Evolutionary conservation across 805 yeast genomes (phyloP), one percentile per base, ranked within the genome.

Genomic region (Hanseniaspora thailandica): DNA sequence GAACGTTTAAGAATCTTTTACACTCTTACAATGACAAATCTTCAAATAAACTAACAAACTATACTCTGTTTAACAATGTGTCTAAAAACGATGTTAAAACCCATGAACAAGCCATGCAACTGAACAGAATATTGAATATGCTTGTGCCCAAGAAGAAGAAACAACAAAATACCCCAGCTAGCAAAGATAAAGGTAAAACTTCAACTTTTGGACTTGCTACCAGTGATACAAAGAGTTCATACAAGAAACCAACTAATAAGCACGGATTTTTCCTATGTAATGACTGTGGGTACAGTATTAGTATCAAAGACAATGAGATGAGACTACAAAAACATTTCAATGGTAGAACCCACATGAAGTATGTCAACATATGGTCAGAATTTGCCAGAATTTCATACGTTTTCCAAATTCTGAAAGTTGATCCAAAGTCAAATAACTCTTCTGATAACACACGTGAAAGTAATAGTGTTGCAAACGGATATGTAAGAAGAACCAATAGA

Each of bases 241-340:
- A 13, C n/a, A 48, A 17, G 1, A 19, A 33, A 17, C 12, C 34
- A 23, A 9, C 47, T 5, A 48, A 48, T 9, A 41, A 48, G 25
- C 52, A 48, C 13, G 39, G 30, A 8, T 50, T 43, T n/a, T 50
- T 43, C 19, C 19, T 50, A 22, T 89, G 97, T 67, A 84, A 79
- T 57, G 80, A 79, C 1, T 89, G 97, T 68, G 96, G 95, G 0
- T 95, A 95, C 0, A 87, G 83, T 62, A 70, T 90, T 36, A 84
- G 95, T 8, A 71, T 90, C 56, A 69, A 88, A 54, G 97, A 89
- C 65, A 86, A 84, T 55, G 97, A 89, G 64, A 74, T 88, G 64
- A 74, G 97, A 59, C 71, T 89, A 57, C 95, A 90, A 1, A 96
- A 86, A 60, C 97, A 89, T 66, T 88, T 86, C 63, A 68, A 81